Evolutionary conservation across 139 green algal species (phyloP).

Genomic region (Auxenochlorella pyrenoidosa): DNA sequence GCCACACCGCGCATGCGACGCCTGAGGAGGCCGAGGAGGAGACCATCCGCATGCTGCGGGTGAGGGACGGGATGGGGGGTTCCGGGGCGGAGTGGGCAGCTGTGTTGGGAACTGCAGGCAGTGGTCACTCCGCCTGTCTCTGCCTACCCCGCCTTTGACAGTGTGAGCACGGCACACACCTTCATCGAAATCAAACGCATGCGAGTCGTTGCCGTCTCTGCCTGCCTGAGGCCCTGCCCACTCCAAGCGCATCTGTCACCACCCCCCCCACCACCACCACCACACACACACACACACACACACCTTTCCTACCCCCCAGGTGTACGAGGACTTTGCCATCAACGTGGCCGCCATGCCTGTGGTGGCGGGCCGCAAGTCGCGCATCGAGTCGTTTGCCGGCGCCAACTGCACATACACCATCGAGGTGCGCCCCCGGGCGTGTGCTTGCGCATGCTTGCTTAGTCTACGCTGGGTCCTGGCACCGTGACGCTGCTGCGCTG

Average conservation of each 20-base stretch:
- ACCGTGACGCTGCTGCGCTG: no score
- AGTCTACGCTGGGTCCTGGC: no score
- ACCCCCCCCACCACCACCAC: no score
- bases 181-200: no score
- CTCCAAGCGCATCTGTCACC: neutral
- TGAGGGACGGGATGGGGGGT: slow-evolving; percentile 52
- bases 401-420: slow-evolving; percentile 97
- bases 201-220: no score
- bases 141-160: no score
- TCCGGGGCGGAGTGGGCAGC: neutral
- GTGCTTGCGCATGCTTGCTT: no score
- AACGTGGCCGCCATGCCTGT: slow-evolving; percentile 93
- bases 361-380: slow-evolving; percentile 91
- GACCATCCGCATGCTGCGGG: slow-evolving; percentile 75
- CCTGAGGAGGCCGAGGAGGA: slow-evolving; percentile 93
- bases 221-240: no score
- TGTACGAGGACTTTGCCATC: slow-evolving; percentile 82
- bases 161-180: no score
- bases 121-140: no score
- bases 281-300: no score
- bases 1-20: slow-evolving; percentile 97
- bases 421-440: slow-evolving; percentile 56
- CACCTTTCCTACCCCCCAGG: neutral
- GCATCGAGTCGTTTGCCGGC: slow-evolving; percentile 87
- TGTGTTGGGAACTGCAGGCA: neutral